phyloP scores from a whole-genome alignment of 495 filamentous ascomycete species.

The Aspergillus homomorphus region DNA sequence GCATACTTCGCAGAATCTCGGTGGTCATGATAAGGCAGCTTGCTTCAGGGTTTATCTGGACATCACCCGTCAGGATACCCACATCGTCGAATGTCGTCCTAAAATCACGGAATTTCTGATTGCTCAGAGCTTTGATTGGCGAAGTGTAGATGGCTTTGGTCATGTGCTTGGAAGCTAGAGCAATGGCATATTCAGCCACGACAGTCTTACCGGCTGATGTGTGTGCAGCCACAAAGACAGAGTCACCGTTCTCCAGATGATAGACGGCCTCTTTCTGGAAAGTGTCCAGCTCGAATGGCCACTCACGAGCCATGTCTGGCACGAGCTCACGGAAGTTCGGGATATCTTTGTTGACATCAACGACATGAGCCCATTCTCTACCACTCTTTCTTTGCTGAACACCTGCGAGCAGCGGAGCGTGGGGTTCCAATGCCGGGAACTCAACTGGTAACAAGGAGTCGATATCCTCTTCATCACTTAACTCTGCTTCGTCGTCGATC shows the following conservation, averaged over 20 bases:
- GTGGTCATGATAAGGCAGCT: conserved; percentile 99
- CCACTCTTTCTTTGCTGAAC: conserved; percentile 63
- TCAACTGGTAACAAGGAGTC: conserved; percentile 88
- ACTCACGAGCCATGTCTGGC: conserved; percentile 91
- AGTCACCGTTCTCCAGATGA: conserved; percentile 93
- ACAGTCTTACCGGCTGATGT: conserved; percentile 98
- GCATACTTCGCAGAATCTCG: conserved; percentile 96
- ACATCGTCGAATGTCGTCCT: conserved; percentile 86
- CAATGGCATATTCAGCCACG: conserved; percentile 96
- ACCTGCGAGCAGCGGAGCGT: conserved; percentile 66
- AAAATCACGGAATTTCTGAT: conserved; percentile 98
- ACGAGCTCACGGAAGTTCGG: conserved; percentile 89
- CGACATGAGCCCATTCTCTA: conserved; percentile 96
- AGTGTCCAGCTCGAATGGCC: conserved; percentile 95
- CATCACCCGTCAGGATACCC: conserved; percentile 94
- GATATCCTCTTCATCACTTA: conserved; percentile 71
- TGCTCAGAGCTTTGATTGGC: conserved; percentile 96
- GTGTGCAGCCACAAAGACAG: conserved; percentile 97
- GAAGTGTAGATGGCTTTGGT: conserved; percentile 99
- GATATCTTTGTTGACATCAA: conserved; percentile 88
- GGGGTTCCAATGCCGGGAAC: conserved; percentile 89
- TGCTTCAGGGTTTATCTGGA: conserved; percentile 96
- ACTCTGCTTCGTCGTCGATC: conserved; percentile 52
- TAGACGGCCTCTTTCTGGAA: conserved; percentile 99
- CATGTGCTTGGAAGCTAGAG: conserved; percentile 93